Evolutionary conservation across 208 protist genomes (phyloP), one percentile per base, ranked within the genome.

Genomic region (Trypanosoma mega): DNA sequence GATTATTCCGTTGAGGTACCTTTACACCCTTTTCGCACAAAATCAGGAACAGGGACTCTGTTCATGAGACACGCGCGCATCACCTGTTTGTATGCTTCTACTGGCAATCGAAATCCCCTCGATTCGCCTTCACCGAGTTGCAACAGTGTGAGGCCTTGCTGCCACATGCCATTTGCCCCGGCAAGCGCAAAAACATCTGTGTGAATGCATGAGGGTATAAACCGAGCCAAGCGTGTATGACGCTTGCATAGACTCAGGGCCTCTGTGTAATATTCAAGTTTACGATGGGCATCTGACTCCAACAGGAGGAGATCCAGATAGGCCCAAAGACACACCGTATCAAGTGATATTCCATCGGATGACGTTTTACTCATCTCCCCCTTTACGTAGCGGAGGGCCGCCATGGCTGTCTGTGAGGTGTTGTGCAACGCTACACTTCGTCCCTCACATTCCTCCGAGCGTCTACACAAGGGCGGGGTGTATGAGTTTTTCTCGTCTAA

Each of bases 31-130:
- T 65, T 14, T 33, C 72, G 72, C 29, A 78, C 8, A 47, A 49
- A 54, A 2, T 1, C 29, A 37, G 72, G 72, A 24, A 72, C 52
- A 0, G 52, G 41, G 21, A 65, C 65, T 26, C 72, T 50, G 48
- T 59, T 18, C 65, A 73, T 73, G 7, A 78, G 46, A 44, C 72
- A 78, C 2, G 46, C 55, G 16, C 56, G 43, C 66, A 78, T 73
- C 37, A 75, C 63, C 39, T 60, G 27, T 23, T 39, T 34, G 58
- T 72, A 72, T 11, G 53, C 72, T 46, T 78, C 63, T 31, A 68
- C 49, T 27, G 70, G 63, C 44, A 68, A 47, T 34, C 23, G 50
- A 33, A 68, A 64, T 30, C 55, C 30, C 24, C 34, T 18, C 21
- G 59, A 50, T 30, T 50, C 20, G 3, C 47, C 20, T 34, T 71